Base-by-base conservation (phyloP, 345 rosid genomes). In the Camelina sativa region DNA sequence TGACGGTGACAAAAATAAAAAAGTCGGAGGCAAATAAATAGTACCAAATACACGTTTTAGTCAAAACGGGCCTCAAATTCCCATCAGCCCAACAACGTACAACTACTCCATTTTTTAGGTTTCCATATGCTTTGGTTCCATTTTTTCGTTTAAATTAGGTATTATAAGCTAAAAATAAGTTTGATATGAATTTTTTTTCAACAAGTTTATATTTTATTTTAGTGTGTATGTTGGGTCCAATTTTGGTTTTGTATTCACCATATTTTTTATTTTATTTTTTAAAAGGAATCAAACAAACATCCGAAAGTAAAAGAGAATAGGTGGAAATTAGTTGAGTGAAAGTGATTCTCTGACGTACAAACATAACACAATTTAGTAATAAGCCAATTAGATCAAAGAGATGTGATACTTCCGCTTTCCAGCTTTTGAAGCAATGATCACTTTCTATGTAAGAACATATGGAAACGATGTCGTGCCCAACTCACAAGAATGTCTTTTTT, bases 351-450 rank as follows among this genome's bases (percentile, higher is more conserved):
- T 63, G 38, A 28, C 62, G 38, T 48, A 44, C 11, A 61, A 44
- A 47, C 38, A 37, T 69, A 9, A 61, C 28, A 61, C 2, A 61
- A 34, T 40, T 17, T 67, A 69, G 12, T 54, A 53, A 69, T 44
- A 16, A 43, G 52, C 59, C 46, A 76, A 63, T 28, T 10, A 34
- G 25, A 54, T 46, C 15, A 7, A n/a, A 15, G 23, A 51, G 50
- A 32, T 67, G 47, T 62, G 48, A 44, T 47, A 35, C 38, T 47
- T 54, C 64, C 51, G 46, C 70, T 76, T 71, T 64, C 72, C 55
- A 47, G 37, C 60, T 58, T 70, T 76, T 64, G 47, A 63, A 76
- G 76, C 80, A 76, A 76, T 19, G 52, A 70, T 22, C n/a, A 69
- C 65, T 76, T 67, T 52, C 15, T 43, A 20, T 58, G 28, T 55